Base-by-base conservation (phyloP, 257 asterid genomes). In the Coffea canephora region DNA sequence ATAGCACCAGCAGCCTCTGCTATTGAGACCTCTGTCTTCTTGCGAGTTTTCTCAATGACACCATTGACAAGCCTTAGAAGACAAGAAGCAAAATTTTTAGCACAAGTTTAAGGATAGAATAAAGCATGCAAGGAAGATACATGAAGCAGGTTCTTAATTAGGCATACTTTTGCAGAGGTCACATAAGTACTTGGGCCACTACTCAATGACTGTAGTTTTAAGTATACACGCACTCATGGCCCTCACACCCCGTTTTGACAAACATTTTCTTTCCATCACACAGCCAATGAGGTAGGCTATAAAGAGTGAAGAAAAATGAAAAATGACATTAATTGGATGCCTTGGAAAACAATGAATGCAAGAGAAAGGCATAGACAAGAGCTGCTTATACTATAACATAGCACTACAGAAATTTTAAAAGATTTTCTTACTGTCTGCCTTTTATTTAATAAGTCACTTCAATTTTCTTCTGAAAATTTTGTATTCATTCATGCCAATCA, bases 1-100 rank as follows among this genome's bases (percentile, higher is more conserved):
- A 89, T 83, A 77, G 88, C 93, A 81, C 86, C 88, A 69, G 99
- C 99, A 39, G 98, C 98, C 84, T 89, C 96, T 70, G 93, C 97
- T 19, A 93, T 93, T 62, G 99, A 95, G 74, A 86, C 75, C 77
- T 87, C 90, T 65, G 86, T 84, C 86, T 90, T 91, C 84, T 89
- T 92, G 43, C 99, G 89, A 62, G 90, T 91, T 89, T 88, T 91
- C 88, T 95, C 99, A 80, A 95, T 83, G 82, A 92, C 91, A 23
- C 92, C 90, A 85, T 95, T 95, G 69, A 95, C 98, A 78, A 95
- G 92, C 97, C 99, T 95, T 80, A 8, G 15, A 82, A 75, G 31
- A 61, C 71, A 73, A 78, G 27, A 78, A 39, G 14, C 55, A 54
- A 15, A 54, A 54, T 19, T 54, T 14, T 54, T 54, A 54, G 21